Base-by-base conservation (phyloP, 371 early-diverging fungal genomes). In the Apophysomyces variabilis region DNA sequence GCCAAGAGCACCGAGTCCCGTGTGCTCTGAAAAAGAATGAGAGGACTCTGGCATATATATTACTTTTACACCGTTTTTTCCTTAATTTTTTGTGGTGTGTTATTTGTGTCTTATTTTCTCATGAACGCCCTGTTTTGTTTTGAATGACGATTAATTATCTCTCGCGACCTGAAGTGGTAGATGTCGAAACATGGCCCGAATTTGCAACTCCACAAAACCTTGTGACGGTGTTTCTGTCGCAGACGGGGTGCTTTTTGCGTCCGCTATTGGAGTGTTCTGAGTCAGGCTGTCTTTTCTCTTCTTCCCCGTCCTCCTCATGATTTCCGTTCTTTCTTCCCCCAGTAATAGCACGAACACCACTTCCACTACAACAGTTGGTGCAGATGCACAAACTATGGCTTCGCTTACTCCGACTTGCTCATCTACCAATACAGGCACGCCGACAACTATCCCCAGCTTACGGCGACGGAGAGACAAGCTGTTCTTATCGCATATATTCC, bases 381-480 rank as follows among this genome's bases (percentile, higher is more conserved):
- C 21, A n/a, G 54, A 50, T 50, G 54, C 18, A 18, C 21, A 16
- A 16, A 50, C 54, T 7, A 63, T 63, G 43, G 16, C 64, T 14
- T 18, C 64, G 11, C 39, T 57, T 26, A 54, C 57, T 11, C 16
- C 64, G 9, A 56, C 64, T 16, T 38, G 54, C 21, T 50, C 54
- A 38, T 36, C 64, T 32, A 38, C 58, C 58, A 39, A n/a, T 11
- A 63, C 64, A 36, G 47, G 26, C 12, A n/a, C 64, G 14, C 38
- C 36, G 13, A 54, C 62, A 8, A 46, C 63, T 38, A 38, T 65
- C 16, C 64, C 67, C 35, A 50, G 61, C 18, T 35, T 64, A 54
- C 54, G 65, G 39, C 67, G 64, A 43, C 56, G 71, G 38, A 66
- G 61, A 60, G 26, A 61, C 18, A 62, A 62, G 38, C 39, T 71